Evolutionary conservation across 179 eudicot species (phyloP).

Genomic region (Camellia oleifera): DNA sequence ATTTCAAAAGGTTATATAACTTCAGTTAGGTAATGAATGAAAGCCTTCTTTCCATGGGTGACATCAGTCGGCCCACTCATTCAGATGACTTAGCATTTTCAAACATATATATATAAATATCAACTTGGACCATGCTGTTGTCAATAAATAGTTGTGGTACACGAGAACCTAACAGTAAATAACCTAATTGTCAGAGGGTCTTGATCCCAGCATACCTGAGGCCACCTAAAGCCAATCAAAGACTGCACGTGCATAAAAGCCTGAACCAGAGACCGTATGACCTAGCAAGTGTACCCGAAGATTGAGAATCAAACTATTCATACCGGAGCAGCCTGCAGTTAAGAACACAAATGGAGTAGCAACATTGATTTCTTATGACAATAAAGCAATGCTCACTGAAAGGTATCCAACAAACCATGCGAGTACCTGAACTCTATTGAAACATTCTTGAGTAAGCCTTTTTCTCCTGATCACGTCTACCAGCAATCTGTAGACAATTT

Average conservation of each 20-base stretch:
- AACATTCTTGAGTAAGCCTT: slow-evolving; percentile 80
- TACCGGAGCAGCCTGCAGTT: slow-evolving; percentile 7
- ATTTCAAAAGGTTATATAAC: no score
- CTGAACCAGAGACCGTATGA: neutral
- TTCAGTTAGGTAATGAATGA: no score
- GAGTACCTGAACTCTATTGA: slow-evolving; percentile 24
- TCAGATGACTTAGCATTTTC: no score
- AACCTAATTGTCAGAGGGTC: neutral
- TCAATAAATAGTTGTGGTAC: neutral
- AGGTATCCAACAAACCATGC: slow-evolving; percentile 15
- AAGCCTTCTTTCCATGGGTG: no score
- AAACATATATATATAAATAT: neutral
- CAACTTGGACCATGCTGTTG: neutral
- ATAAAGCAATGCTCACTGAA: slow-evolving; percentile 15
- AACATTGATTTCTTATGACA: neutral
- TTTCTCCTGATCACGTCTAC: slow-evolving; percentile 65
- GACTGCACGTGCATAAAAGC: neutral
- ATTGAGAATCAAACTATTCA: neutral
- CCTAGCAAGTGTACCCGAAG: neutral
- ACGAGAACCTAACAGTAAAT: neutral
- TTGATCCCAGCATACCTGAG: slow-evolving; percentile 1
- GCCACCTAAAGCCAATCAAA: slow-evolving; percentile 8
- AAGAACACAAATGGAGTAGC: neutral
- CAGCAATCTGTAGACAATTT: slow-evolving; percentile 60
- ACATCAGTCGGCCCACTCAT: no score